A percentile compares a stretch with the other conserved stretches of the same genome.
These are phyloP conservation scores for Tolypocladium pustulatum DNA, from an alignment of 2,329 filamentous ascomycete species.

Conservation along the genomic window DNA sequence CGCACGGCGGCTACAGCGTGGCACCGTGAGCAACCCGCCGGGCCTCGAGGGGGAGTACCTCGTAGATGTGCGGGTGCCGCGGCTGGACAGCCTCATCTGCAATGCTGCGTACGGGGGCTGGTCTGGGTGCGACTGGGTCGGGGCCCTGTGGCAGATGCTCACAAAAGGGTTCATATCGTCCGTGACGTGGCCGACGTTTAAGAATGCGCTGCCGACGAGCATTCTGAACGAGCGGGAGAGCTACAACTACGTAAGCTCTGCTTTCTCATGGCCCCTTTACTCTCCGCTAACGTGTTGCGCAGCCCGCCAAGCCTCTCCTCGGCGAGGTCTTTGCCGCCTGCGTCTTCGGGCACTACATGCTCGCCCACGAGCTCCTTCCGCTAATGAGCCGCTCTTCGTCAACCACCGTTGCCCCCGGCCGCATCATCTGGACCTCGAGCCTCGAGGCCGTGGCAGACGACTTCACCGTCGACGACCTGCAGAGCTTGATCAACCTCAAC, in stretches of 20 bases:
- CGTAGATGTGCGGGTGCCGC: constrained; percentile 44
- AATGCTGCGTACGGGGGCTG: constrained; percentile 88
- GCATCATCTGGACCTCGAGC: constrained; percentile 81
- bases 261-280: not conserved
- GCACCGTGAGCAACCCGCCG: constrained; percentile 34
- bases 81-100: constrained; percentile 68
- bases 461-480: constrained; percentile 62
- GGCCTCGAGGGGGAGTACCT: constrained; percentile 25
- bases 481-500: constrained; percentile 50
- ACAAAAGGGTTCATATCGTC: constrained; percentile 52
- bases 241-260: constrained; percentile 21
- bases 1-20: constrained; percentile 33
- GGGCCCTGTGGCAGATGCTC: constrained; percentile 42
- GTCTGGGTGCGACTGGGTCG: constrained; percentile 63
- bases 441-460: constrained; percentile 51
- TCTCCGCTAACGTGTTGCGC: constrained; percentile 9
- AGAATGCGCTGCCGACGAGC: constrained; percentile 45
- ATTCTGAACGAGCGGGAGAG: constrained; percentile 28
- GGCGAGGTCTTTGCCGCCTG: constrained; percentile 86
- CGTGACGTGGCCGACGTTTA: constrained; percentile 70
- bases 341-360: constrained; percentile 88
- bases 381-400: constrained; percentile 46
- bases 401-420: constrained; percentile 36
- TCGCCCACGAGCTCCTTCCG: constrained; percentile 70
- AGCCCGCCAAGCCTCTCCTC: constrained; percentile 48